phyloP scores from a whole-genome alignment of 768 basidiomycete species.

The Kondoa subrosea region DNA sequence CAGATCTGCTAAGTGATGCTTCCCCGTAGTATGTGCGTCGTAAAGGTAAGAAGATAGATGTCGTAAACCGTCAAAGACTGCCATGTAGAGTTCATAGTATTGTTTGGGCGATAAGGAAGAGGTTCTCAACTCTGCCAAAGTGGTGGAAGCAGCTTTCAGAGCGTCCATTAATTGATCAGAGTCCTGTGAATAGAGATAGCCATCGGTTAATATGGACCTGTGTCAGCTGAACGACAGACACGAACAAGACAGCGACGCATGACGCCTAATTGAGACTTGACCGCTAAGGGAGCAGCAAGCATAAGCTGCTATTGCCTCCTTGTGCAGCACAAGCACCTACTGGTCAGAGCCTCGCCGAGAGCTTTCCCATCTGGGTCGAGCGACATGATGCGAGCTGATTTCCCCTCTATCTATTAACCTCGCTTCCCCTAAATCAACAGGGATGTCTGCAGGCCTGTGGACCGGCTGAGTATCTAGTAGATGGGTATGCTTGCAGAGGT shows the following conservation, averaged over 20 bases:
- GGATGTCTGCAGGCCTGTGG: too few relatives aligned
- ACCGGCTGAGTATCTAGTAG: too few relatives aligned
- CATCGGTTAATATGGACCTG: background rate
- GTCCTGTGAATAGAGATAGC: slow-evolving; percentile 41
- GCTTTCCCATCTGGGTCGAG: background rate
- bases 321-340: too few relatives aligned
- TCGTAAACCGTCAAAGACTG: slow-evolving; percentile 89
- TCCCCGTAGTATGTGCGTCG: slow-evolving; percentile 76
- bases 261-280: slow-evolving; percentile 21
- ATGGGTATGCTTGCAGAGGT: too few relatives aligned
- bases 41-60: slow-evolving; percentile 91
- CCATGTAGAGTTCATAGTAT: slow-evolving; percentile 99
- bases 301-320: background rate
- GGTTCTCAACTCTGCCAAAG: slow-evolving; percentile 90
- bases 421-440: too few relatives aligned
- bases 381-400: too few relatives aligned
- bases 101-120: slow-evolving; percentile 87
- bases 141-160: slow-evolving; percentile 85
- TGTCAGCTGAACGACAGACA: background rate
- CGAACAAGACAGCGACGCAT: slow-evolving; percentile 24
- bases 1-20: slow-evolving; percentile 91
- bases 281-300: slow-evolving; percentile 12
- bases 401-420: too few relatives aligned
- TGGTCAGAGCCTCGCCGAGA: background rate
- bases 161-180: slow-evolving; percentile 96